A percentile compares a stretch with the other conserved stretches of the same genome.
These are phyloP conservation scores for Guadua angustifolia DNA, from an alignment of 176 grass and related monocot species.

Conservation along the genomic window DNA sequence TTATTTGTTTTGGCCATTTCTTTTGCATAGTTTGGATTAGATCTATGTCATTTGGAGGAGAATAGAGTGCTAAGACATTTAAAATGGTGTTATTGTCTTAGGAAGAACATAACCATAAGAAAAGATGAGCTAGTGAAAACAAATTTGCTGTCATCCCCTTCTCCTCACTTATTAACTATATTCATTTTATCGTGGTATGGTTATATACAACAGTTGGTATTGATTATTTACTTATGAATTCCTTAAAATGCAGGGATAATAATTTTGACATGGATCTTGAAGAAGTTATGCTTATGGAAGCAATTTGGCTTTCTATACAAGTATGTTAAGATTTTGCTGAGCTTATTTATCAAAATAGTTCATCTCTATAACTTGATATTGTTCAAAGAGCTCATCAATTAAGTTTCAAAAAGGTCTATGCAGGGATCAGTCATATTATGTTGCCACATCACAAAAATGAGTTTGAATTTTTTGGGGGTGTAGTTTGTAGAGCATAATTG, in stretches of 20 bases:
- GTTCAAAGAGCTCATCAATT: not conserved
- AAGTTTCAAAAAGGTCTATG: not conserved
- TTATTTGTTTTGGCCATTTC: conserved; percentile 28
- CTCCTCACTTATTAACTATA: not conserved
- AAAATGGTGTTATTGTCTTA: not conserved
- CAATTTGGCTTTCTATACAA: conserved; percentile 94
- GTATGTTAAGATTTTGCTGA: conserved; percentile 51
- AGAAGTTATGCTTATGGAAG: conserved; percentile 96
- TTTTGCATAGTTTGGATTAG: conserved; percentile 13
- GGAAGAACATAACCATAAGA: not conserved
- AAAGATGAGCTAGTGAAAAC: conserved; percentile 24
- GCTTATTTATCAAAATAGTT: not conserved
- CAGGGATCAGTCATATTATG: not conserved
- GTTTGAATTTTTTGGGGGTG: not conserved
- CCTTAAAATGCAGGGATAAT: conserved; percentile 56
- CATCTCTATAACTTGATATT: not conserved
- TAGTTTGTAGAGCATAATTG: not conserved
- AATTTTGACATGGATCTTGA: conserved; percentile 90
- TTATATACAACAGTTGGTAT: conserved; percentile 9
- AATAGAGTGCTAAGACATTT: not conserved
- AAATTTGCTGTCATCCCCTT: conserved; percentile 14
- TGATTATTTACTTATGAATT: conserved; percentile 18
- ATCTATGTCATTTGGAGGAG: conserved; percentile 9
- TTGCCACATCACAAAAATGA: not conserved
- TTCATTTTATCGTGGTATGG: not conserved